phyloP scores from a whole-genome alignment of 495 filamentous ascomycete species.

The Trichoderma asperelloides region DNA sequence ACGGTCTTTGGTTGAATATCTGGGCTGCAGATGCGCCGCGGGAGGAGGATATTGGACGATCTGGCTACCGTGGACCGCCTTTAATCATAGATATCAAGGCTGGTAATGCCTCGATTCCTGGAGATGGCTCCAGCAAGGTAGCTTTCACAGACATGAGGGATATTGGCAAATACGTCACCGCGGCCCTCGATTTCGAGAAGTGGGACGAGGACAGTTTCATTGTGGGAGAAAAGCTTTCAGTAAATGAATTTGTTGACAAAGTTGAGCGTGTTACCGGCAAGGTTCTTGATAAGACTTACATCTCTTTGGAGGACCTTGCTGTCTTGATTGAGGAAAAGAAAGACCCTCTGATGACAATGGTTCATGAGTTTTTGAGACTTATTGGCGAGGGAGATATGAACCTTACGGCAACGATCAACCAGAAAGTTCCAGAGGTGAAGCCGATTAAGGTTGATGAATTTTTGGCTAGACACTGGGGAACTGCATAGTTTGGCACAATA shows the following conservation, averaged over 20 bases:
- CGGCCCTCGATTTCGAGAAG: neutral
- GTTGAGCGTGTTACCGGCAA: slow-evolving; percentile 77
- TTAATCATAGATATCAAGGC: neutral
- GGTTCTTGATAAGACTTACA: slow-evolving; percentile 74
- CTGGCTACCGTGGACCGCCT: neutral
- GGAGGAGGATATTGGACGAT: neutral
- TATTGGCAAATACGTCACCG: neutral
- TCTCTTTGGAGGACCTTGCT: slow-evolving; percentile 69
- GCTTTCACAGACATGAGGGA: neutral
- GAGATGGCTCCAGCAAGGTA: neutral
- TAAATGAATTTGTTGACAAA: slow-evolving; percentile 57
- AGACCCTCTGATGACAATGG: slow-evolving; percentile 45
- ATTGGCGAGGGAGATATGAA: neutral
- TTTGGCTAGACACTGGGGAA: neutral
- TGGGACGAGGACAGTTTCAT: neutral
- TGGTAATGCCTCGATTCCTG: neutral
- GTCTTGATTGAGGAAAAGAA: slow-evolving; percentile 92
- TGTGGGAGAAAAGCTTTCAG: slow-evolving; percentile 29
- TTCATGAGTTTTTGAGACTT: neutral
- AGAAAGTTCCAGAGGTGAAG: neutral
- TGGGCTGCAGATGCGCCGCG: neutral
- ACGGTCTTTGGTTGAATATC: neutral
- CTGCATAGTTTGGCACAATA: neutral
- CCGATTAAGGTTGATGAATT: neutral
- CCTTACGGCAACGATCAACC: neutral